Evolutionary conservation across 2,329 filamentous ascomycete species (phyloP).

Genomic region (Xylaria sp.): DNA sequence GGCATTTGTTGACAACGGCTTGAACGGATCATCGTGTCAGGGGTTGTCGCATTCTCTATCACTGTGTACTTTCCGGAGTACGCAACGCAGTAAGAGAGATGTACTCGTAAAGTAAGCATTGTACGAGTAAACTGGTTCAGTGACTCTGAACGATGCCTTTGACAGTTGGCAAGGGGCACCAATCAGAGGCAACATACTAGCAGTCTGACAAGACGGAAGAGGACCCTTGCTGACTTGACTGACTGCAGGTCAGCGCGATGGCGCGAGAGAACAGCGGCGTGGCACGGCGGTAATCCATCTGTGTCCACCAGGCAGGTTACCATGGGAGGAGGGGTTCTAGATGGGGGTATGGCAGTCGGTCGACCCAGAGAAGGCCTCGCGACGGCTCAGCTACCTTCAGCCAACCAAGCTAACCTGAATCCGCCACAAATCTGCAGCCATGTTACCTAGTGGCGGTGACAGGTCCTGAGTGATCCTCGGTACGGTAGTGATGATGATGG

Average conservation of each 20-base stretch:
- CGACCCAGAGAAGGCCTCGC: not conserved
- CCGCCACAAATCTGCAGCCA: not conserved
- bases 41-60: no score
- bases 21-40: no score
- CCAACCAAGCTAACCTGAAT: not conserved
- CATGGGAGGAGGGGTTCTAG: not conserved
- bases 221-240: not conserved
- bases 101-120: no score
- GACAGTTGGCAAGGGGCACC: not conserved
- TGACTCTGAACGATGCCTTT: not conserved
- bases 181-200: not conserved
- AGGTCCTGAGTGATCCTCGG: not conserved
- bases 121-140: no score
- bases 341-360: not conserved
- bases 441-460: not conserved
- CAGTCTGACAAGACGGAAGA: not conserved
- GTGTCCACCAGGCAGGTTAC: not conserved
- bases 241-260: constrained; percentile 1
- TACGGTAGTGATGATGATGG: not conserved
- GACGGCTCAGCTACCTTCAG: not conserved
- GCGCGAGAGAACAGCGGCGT: not conserved
- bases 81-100: no score
- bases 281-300: not conserved
- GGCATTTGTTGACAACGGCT: no score
- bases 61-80: no score